These are phyloP conservation scores for Xylaria multiplex DNA, from an alignment of 2,329 filamentous ascomycete genomes.

Conservation along the genomic window DNA sequence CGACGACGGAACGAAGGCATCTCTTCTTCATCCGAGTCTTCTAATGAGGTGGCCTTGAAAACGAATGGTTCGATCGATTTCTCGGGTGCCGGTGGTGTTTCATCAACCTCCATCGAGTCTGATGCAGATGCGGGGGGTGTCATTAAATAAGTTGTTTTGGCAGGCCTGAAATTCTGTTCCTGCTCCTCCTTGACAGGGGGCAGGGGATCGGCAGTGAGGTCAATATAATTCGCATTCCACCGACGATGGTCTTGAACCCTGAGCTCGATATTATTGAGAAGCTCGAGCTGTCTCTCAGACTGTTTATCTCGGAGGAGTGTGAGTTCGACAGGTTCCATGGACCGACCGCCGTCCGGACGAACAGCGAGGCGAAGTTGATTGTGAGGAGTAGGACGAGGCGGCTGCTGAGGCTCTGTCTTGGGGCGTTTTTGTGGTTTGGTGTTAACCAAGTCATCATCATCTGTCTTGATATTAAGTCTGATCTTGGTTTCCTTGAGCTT, in stretches of 20 bases:
- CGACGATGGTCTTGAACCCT: constrained; percentile 88
- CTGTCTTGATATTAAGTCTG: constrained; percentile 86
- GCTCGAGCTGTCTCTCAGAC: constrained; percentile 82
- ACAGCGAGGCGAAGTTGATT: constrained; percentile 75
- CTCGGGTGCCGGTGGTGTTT: constrained; percentile 49
- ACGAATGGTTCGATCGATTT: constrained; percentile 52
- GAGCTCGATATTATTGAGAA: constrained; percentile 83
- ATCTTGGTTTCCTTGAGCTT: constrained; percentile 89
- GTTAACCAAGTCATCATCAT: constrained; percentile 93
- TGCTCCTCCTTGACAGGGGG: constrained; percentile 77
- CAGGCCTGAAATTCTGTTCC: constrained; percentile 74
- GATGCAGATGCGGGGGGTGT: constrained; percentile 69
- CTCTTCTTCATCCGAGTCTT: constrained; percentile 53
- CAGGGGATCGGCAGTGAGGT: constrained; percentile 86
- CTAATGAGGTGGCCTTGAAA: constrained; percentile 57
- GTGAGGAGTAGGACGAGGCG: constrained; percentile 66
- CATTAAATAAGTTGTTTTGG: constrained; percentile 76
- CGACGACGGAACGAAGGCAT: constrained; percentile 81
- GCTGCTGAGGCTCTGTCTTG: constrained; percentile 70
- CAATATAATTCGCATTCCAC: constrained; percentile 91
- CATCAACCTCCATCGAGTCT: constrained; percentile 67
- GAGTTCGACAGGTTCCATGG: constrained; percentile 78
- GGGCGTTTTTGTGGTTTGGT: constrained; percentile 79
- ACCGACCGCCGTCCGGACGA: constrained; percentile 74
- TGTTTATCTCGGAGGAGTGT: constrained; percentile 79